Evolutionary conservation across 768 basidiomycete genomes (phyloP).

Genomic region (Kockovaella imperatae): DNA sequence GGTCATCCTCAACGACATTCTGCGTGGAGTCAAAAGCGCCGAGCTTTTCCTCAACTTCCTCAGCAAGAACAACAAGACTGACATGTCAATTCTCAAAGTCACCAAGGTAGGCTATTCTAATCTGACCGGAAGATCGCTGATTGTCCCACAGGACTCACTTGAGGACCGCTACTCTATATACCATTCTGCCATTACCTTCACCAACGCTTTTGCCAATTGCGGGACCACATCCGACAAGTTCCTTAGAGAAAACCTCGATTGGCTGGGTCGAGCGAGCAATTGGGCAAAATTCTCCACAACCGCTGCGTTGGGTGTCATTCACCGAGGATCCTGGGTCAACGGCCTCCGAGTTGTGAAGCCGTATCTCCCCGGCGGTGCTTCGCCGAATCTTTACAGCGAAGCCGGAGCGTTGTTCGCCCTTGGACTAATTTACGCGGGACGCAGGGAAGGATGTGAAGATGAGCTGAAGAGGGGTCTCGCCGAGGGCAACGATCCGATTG

Average conservation of each 20-base stretch:
- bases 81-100: slow-evolving; percentile 80
- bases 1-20: slow-evolving; percentile 63
- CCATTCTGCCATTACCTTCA: slow-evolving; percentile 89
- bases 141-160: slow-evolving; percentile 61
- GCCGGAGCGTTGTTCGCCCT: slow-evolving; percentile 94
- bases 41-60: slow-evolving; percentile 93
- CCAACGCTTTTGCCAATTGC: slow-evolving; percentile 97
- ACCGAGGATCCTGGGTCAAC: slow-evolving; percentile 91
- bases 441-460: slow-evolving; percentile 62
- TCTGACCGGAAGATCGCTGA: background rate
- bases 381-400: slow-evolving; percentile 81
- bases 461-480: slow-evolving; percentile 59
- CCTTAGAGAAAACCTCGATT: slow-evolving; percentile 89
- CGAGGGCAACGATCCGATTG: slow-evolving; percentile 63
- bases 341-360: slow-evolving; percentile 87
- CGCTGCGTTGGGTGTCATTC: slow-evolving; percentile 91
- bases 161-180: slow-evolving; percentile 94
- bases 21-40: slow-evolving; percentile 84
- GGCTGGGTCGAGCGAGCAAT: slow-evolving; percentile 88
- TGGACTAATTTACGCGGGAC: slow-evolving; percentile 84
- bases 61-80: slow-evolving; percentile 85
- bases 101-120: slow-evolving; percentile 59
- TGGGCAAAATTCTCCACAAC: slow-evolving; percentile 99
- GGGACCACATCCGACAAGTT: slow-evolving; percentile 93
- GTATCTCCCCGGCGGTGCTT: slow-evolving; percentile 65